Evolutionary conservation across 495 filamentous ascomycete genomes (phyloP), one percentile per base, ranked within the genome.

Genomic region (Lepidopterella palustris): DNA sequence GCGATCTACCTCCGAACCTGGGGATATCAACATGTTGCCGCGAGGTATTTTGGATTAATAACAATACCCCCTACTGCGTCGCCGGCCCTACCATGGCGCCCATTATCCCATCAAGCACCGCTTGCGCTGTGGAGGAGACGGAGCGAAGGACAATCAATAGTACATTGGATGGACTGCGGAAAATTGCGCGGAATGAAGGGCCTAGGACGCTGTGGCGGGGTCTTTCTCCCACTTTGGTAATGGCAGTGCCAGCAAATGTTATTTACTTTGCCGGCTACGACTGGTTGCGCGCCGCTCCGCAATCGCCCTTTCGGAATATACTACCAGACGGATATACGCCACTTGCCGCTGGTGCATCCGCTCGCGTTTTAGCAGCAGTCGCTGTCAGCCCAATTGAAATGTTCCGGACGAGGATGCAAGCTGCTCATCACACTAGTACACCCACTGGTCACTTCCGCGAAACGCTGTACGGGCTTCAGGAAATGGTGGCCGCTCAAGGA

Each of bases 211-310:
- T 98, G 51, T 98, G 93, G 93, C 84, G 93, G 32, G 93, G 93
- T 4, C 79, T 98, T 1, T 91, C 87, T 20, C 90, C 95, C 9
- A 98, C 95, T 1, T 73, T 98, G 42, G 80, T 89, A 65, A 98
- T 98, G 93, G 85, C 92, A 2, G 82, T 98, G 28, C 93, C 93
- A 0, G 90, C 83, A 32, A 98, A 98, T 72, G 92, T 98, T 60
- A 97, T 98, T 59, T 98, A 98, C 73, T 96, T 97, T 66, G 92
- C 93, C 29, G 93, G 92, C n/a, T 98, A 98, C 71, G 93, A 98
- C 67, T 93, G 88, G 84, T 74, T 98, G 59, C 86, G 93, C 13
- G 84, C 75, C 23, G 87, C 87, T 67, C 75, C 78, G 0, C 71
- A 72, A 35, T 90, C 86, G 55, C 91, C 89, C 0, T 52, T 76